A percentile compares a stretch with the other conserved stretches of the same genome.
These are phyloP conservation scores for Cryptosporidium ryanae DNA, from an alignment of 169 alveolate species.

Conservation along the genomic window DNA sequence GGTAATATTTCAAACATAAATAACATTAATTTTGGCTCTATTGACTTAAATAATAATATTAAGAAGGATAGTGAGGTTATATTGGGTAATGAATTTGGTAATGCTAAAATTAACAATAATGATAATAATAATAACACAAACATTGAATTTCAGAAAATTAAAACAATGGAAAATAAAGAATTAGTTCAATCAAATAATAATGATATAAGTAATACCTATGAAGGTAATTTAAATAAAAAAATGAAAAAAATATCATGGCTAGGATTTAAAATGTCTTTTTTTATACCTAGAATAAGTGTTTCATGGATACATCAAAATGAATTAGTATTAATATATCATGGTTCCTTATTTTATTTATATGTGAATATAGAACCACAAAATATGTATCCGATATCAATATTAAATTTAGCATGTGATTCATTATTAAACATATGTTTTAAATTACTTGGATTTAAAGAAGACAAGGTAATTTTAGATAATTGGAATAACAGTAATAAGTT, in stretches of 20 bases:
- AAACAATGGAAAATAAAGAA: no score
- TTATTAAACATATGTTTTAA: slow-evolving; percentile 33
- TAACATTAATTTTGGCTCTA: not conserved
- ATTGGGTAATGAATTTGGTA: not conserved
- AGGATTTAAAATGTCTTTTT: slow-evolving; percentile 75
- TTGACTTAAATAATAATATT: not conserved
- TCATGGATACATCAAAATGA: slow-evolving; percentile 82
- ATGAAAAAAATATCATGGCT: slow-evolving; percentile 78
- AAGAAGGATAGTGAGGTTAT: not conserved
- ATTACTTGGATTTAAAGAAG: slow-evolving; percentile 19
- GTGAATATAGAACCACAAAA: slow-evolving; percentile 49
- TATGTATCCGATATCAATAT: slow-evolving; percentile 21
- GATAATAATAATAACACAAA: not conserved
- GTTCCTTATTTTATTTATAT: slow-evolving; percentile 44
- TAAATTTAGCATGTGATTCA: slow-evolving; percentile 45
- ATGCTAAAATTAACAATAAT: not conserved
- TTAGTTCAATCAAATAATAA: not conserved
- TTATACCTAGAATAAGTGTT: slow-evolving; percentile 78
- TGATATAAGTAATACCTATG: not conserved
- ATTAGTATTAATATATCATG: slow-evolving; percentile 74
- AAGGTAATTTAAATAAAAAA: not conserved
- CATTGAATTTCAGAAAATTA: no score
- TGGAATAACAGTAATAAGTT: not conserved
- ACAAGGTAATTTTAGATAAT: not conserved
- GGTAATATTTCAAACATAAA: slow-evolving; percentile 13